These are phyloP conservation scores for Solidago caesia DNA, from an alignment of 129 eudicot species.

Conservation along the genomic window DNA sequence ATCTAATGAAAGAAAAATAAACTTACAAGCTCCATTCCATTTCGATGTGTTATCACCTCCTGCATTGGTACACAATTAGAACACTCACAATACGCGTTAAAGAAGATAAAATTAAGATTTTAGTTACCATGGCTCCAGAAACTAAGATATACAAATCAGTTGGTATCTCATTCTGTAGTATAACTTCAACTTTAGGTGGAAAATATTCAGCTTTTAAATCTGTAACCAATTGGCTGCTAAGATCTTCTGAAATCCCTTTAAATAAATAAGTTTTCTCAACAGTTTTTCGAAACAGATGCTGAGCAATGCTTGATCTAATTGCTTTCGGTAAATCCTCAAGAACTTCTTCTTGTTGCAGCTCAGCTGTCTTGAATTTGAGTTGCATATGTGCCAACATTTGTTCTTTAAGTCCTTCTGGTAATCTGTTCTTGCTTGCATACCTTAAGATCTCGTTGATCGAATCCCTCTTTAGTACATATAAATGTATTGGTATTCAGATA, in stretches of 20 bases:
- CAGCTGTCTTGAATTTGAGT: conserved; percentile 83
- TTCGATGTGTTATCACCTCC: conserved; percentile 62
- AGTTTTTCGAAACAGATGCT: conserved; percentile 58
- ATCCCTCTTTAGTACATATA: conserved; percentile 49
- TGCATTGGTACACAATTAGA: conserved; percentile 42
- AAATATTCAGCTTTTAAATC: conserved; percentile 83
- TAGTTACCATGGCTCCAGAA: conserved; percentile 74
- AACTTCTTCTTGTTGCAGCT: conserved; percentile 83
- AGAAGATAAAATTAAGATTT: conserved; percentile 1
- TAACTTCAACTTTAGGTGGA: conserved; percentile 84
- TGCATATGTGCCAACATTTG: conserved; percentile 85
- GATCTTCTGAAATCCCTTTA: conserved; percentile 71
- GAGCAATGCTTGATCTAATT: conserved; percentile 81
- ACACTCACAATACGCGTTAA: not conserved
- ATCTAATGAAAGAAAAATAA: not conserved
- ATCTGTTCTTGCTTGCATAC: conserved; percentile 71
- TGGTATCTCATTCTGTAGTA: conserved; percentile 81
- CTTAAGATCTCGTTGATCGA: conserved; percentile 67
- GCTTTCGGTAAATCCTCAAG: conserved; percentile 75
- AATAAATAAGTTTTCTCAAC: conserved; percentile 71
- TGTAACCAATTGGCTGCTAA: conserved; percentile 68
- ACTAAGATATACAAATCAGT: conserved; percentile 82
- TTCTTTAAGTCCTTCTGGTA: conserved; percentile 74
- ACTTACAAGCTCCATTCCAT: conserved; percentile 70
- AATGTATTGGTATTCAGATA: not conserved